Conservation (phyloP, 805 yeast species). For the Yarrowia osloensis region DNA sequence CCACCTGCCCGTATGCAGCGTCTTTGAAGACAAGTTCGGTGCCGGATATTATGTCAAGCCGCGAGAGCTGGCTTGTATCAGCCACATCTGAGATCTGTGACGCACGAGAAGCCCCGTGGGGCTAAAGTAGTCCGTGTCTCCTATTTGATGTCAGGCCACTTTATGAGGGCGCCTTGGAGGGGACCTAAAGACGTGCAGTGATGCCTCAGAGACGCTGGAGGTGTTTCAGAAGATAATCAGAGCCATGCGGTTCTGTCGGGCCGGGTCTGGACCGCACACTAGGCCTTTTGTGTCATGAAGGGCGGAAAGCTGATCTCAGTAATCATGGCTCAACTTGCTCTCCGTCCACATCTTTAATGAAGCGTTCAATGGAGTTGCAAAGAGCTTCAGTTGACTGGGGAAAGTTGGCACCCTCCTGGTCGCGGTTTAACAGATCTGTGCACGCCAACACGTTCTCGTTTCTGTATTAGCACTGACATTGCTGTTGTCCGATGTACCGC, state of each 20-base stretch:
- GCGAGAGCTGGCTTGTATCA: background rate
- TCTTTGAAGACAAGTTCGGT: background rate
- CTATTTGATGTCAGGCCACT: background rate
- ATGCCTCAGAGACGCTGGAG: background rate
- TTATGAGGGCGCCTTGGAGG: background rate
- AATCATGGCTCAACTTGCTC: background rate
- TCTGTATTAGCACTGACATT: background rate
- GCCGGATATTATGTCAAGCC: background rate
- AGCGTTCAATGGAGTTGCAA: background rate
- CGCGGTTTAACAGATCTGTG: background rate
- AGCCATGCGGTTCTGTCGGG: background rate
- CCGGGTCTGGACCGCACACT: too few relatives aligned
- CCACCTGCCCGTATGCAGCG: background rate
- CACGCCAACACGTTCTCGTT: constrained; percentile 5
- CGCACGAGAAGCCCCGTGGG: background rate
- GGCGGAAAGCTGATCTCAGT: background rate
- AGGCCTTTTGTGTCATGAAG: too few relatives aligned
- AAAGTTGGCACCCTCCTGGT: background rate
- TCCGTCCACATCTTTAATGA: background rate
- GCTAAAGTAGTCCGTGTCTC: background rate
- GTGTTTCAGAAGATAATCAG: background rate
- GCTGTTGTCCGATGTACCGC: too few relatives aligned
- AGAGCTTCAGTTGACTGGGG: background rate
- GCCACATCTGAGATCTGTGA: background rate
- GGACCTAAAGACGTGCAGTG: background rate